Evolutionary conservation across 768 basidiomycete genomes (phyloP), one percentile per base, ranked within the genome.

Genomic region (Lactarius evosmus): DNA sequence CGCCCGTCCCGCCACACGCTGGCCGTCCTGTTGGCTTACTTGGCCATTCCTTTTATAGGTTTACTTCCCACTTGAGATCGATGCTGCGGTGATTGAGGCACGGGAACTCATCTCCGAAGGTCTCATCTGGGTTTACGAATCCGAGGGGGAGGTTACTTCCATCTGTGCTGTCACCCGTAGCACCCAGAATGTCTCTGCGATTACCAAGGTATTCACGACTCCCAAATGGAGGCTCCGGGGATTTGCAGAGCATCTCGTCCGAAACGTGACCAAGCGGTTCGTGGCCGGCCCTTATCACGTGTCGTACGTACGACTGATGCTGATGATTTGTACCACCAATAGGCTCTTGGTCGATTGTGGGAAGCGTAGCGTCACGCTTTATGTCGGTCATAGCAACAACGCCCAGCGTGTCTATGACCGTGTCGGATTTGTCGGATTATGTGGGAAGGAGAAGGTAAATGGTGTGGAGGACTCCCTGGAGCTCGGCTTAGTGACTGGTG

Each of bases 111-210:
- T 85, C 61, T 67, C 71, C 8, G 80, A 79, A 62, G 73, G 78
- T n/a, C 79, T 80, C 56, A 70, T 83, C 32, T 85, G 83, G 82
- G 72, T 85, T 29, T 82, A 81, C 69, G 81, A 82, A 57, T 75
- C 75, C 22, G 63, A 71, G 12, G 74, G 75, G 2, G 73, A 76
- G 56, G 71, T 82, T 56, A 76, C 82, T 4, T 80, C 79, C 22
- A 79, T 85, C 46, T 84, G 83, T 52, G 84, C 84, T 17, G 82
- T 80, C 25, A 81, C 84, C n/a, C 79, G 83, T n/a, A 76, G 76
- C 56, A 81, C 80, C 14, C 70, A 75, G 61, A 74, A 73, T 12
- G 80, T 83, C 27, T 78, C 81, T 16, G 82, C 81, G 3, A 83
- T 85, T 67, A 83, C 83, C 8, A 85, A 85, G 70, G 83, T 85